phyloP scores from a whole-genome alignment of 2,329 filamentous ascomycete genomes.

The Anthostomella pinea region DNA sequence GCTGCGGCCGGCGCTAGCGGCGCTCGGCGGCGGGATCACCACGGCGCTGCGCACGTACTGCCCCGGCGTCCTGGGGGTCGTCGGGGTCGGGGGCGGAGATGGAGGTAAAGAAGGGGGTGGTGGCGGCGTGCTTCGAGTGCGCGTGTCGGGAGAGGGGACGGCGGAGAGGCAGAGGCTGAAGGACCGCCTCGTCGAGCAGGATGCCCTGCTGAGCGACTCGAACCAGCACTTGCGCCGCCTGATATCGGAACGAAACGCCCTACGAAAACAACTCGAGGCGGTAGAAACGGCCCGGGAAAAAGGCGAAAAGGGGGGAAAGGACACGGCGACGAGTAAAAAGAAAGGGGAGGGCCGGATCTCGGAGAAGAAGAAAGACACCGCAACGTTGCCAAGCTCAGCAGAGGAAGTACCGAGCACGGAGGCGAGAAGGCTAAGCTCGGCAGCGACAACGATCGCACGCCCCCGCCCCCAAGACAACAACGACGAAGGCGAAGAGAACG shows the following conservation, averaged over 20 bases:
- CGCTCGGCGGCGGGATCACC: neutral
- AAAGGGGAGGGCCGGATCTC: neutral
- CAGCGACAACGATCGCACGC: neutral
- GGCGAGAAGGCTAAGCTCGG: neutral
- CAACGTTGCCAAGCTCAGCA: neutral
- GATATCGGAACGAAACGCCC: conserved; percentile 12
- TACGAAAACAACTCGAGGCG: conserved; percentile 10
- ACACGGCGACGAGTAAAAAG: no score
- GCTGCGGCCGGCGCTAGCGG: conserved; percentile 6
- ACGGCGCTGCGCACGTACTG: conserved; percentile 8
- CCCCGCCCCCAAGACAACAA: neutral
- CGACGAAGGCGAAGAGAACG: neutral
- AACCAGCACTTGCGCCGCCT: conserved; percentile 12
- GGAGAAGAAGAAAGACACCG: neutral
- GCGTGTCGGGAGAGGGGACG: neutral
- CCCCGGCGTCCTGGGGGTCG: neutral
- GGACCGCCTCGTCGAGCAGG: conserved; percentile 18
- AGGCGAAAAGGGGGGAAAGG: no score
- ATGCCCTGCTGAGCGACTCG: conserved; percentile 13
- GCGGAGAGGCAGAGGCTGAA: conserved; percentile 13
- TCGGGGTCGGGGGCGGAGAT: neutral
- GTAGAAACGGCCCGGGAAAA: neutral
- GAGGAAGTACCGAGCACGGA: neutral
- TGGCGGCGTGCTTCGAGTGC: neutral
- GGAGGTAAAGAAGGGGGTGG: neutral